phyloP scores from a whole-genome alignment of 257 asterid genomes.

The Perilla frutescens region DNA sequence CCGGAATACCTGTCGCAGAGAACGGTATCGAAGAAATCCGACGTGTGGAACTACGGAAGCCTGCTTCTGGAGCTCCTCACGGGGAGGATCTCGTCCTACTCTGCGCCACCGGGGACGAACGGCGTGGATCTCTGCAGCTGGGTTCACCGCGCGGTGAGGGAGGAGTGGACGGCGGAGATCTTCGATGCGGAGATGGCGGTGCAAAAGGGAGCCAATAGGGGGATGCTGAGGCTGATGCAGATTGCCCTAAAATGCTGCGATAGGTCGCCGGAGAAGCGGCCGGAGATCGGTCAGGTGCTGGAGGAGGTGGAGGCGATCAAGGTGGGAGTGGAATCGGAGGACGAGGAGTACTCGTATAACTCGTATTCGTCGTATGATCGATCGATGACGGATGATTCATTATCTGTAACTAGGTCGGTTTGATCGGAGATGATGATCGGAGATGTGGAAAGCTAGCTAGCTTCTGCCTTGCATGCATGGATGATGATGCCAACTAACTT shows the following conservation, averaged over 20 bases:
- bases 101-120: slow-evolving; percentile 57
- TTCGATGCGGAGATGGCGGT: slow-evolving; percentile 74
- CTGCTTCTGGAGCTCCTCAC: slow-evolving; percentile 77
- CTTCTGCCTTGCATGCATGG: neutral
- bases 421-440: slow-evolving; percentile 12
- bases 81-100: slow-evolving; percentile 57
- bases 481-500: neutral
- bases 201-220: slow-evolving; percentile 66
- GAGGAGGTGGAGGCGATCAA: slow-evolving; percentile 69
- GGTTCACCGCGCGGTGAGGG: slow-evolving; percentile 89
- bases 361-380: slow-evolving; percentile 49
- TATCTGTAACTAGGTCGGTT: slow-evolving; percentile 21
- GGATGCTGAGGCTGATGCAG: slow-evolving; percentile 69
- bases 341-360: slow-evolving; percentile 49
- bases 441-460: neutral
- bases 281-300: slow-evolving; percentile 60
- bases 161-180: slow-evolving; percentile 95
- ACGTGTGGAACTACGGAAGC: slow-evolving; percentile 81
- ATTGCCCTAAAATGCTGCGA: slow-evolving; percentile 77
- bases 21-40: slow-evolving; percentile 62
- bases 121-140: slow-evolving; percentile 75
- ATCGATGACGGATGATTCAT: slow-evolving; percentile 77
- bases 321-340: slow-evolving; percentile 51
- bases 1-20: slow-evolving; percentile 64
- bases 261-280: slow-evolving; percentile 67